A percentile compares a stretch with the other conserved stretches of the same genome.
Evolutionary conservation across 768 basidiomycete species (phyloP).

Genomic region (Hygrocybe punicea): DNA sequence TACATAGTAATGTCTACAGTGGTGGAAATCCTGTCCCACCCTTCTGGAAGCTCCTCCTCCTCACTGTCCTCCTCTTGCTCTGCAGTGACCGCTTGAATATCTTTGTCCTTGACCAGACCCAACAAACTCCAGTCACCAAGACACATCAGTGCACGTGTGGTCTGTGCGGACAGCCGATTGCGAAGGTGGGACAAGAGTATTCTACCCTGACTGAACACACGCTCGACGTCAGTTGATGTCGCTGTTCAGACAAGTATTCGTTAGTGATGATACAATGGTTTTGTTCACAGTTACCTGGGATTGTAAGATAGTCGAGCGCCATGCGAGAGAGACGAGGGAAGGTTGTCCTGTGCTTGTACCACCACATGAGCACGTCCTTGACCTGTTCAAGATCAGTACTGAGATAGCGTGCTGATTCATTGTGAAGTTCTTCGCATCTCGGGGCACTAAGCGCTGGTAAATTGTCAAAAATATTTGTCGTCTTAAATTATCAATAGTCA

Average conservation of each 20-base stretch:
- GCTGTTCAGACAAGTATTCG: slow-evolving; percentile 12
- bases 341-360: slow-evolving; percentile 17
- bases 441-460: slow-evolving; percentile 20
- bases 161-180: slow-evolving; percentile 22
- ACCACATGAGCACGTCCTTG: slow-evolving; percentile 28
- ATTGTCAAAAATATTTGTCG: slow-evolving; percentile 30
- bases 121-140: slow-evolving; percentile 22
- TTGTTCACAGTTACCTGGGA: slow-evolving; percentile 23
- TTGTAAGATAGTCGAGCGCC: slow-evolving; percentile 33
- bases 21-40: slow-evolving; percentile 5
- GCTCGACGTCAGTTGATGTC: slow-evolving; percentile 32
- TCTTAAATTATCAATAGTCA: background rate
- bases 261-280: slow-evolving; percentile 9
- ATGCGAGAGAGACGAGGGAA: slow-evolving; percentile 32
- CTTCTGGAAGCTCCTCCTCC: slow-evolving; percentile 1
- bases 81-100: slow-evolving; percentile 16
- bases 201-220: slow-evolving; percentile 24
- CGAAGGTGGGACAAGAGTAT: slow-evolving; percentile 24
- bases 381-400: slow-evolving; percentile 10
- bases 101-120: slow-evolving; percentile 25
- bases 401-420: slow-evolving; percentile 30
- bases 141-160: slow-evolving; percentile 29
- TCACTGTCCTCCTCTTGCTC: slow-evolving; percentile 12
- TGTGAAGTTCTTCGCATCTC: slow-evolving; percentile 10
- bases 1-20: too few species aligned